phyloP scores from a whole-genome alignment of 306 rosid species.

The Malus domestica region ASM211411v1 NC_041794.1:5874501-5875000 shows the following conservation, averaged over 20 bases:
- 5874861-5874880: neutral
- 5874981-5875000: too few species aligned
- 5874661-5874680: neutral
- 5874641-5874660: neutral
- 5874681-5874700: neutral
- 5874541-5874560: neutral
- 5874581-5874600: neutral
- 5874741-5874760: neutral
- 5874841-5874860: neutral
- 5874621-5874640: neutral
- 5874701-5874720: neutral
- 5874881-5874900: neutral
- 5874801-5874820: neutral
- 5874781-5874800: neutral
- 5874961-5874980: too few species aligned
- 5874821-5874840: neutral
- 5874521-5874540: neutral
- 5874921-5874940: too few species aligned
- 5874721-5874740: neutral
- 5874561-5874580: neutral
- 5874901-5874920: neutral
- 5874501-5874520: neutral
- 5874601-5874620: neutral
- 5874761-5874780: neutral
- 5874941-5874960: neutral